Base-by-base conservation (phyloP, 371 early-diverging fungal genomes). In the Saksenaea vasiformis region DNA sequence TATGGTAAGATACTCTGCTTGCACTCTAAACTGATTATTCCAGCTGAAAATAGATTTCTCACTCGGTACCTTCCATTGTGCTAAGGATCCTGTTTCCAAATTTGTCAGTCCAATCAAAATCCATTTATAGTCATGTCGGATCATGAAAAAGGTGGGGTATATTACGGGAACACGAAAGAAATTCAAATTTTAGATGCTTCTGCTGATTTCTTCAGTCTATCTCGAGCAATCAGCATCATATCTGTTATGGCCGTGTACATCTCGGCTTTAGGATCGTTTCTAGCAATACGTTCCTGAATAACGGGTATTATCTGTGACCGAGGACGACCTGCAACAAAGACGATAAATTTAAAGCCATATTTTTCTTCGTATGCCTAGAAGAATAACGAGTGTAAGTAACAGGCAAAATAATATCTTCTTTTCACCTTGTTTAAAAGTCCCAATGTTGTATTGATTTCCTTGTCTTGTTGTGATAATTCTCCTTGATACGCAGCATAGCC, bases 301-400 rank as follows among this genome's bases (percentile, higher is more conserved):
- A 91, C 81, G 14, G 92, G 92, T 41, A 93, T 83, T 54, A 93
- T 85, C 43, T 87, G 85, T 37, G 74, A 73, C 47, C 90, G 83
- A 27, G 89, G 83, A 8, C 92, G 87, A 19, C 92, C 92, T 64
- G 89, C 90, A 47, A 96, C 96, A 85, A 96, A 96, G 35, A 93
- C 88, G 22, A 96, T 90, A 74, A 95, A 93, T 69, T 88, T 88
- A 85, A 95, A 96, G 2, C 93, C 94, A 64, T 90, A 94, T 66
- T 86, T 85, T 55, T 79, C 84, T 74, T 94, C 95, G 66, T 96
- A 96, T 64, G 76, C 77, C 63, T 85, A 66, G 67, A 38, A n/a
- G n/a, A n/a, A n/a, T n/a, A n/a, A 28, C 1, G 13, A 13, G 38
- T 17, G 26, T 38, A 17, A 58, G 58, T n/a, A n/a, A 27, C 22